Evolutionary conservation across 2,329 filamentous ascomycete genomes (phyloP), one percentile per base, ranked within the genome.

Genomic region (Berkeleyomyces basicola): DNA sequence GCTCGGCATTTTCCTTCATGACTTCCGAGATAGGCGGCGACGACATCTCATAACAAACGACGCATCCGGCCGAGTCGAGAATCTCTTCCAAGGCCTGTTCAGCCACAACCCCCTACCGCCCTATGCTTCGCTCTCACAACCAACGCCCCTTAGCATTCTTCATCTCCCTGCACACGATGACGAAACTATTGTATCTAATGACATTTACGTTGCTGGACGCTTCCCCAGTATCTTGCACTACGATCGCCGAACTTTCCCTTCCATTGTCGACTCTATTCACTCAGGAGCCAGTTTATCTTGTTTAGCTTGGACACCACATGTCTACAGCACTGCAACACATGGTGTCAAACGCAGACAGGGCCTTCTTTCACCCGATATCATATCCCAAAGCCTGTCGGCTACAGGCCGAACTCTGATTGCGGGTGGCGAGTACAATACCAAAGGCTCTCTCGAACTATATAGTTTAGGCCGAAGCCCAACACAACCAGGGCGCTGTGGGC

Each of bases 221-320:
- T 96, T 96, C 70, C 87, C 90, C 3, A 91, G 84, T 68, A 88
- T 96, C 63, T 76, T 96, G 3, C 86, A 90, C 70, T 97, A 96
- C 73, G 90, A 96, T 70, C 82, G 90, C 3, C 85, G 92, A 53
- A 89, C 82, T 72, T 95, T 96, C 69, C 88, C 90, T 0, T 81
- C 82, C 14, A 80, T 96, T 6, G 81, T 83, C 65, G 85, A 83
- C 4, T 89, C 89, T 0, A 84, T 96, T 7, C 84, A 95, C 72
- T 95, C 90, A 0, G 91, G 91, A 1, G 89, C 88, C 0, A 79
- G 86, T 4, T 79, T 96, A 9, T 89, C 87, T 61, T 85, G 84
- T 64, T 76, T 96, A 65, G 75, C 86, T 0, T 55, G 60, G 31
- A 61, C 40, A 7, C 60, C 60, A 10, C 60, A 61, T 57, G n/a